Evolutionary conservation across 2,329 filamentous ascomycete species (phyloP), one percentile per base, ranked within the genome.

Genomic region (Fusarium buharicum): DNA sequence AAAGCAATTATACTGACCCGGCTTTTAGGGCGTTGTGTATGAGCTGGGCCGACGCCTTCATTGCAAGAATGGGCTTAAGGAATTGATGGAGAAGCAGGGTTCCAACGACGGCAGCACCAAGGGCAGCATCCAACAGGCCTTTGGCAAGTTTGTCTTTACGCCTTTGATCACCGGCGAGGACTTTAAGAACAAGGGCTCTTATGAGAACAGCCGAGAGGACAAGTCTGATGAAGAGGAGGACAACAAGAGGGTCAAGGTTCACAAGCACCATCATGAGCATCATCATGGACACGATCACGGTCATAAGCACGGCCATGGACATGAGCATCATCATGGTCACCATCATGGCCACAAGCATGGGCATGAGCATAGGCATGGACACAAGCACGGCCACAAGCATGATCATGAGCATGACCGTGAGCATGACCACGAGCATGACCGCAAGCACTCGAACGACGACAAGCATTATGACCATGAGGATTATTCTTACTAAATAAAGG

Each of bases 71-170:
- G 46, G 57, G 11, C 59, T 69, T 40, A 58, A 66, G 49, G 43
- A 38, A 14, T 63, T 73, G 50, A 71, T 73, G 68, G 55, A 59
- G 47, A 72, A 72, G 59, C 68, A 74, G 54, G 72, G 72, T 22
- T 67, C 72, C n/a, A 41, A 62, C 4, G 70, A 73, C 17, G 72
- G 72, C 20, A 64, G 55, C 41, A 73, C 71, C 44, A 62, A 64
- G 34, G 63, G 63, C 28, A 70, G 67, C 50, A 54, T 74, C 28
- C 67, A 70, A 34, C 61, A 64, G 48, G 70, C 69, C 2, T 74
- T 74, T 28, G 34, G 37, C 34, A 60, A 53, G 47, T 73, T 73
- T 50, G 59, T 61, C 18, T 66, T 48, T 36, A 73, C 70, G 11
- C 72, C 72, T 14, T 49, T 66, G 54, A 70, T 74, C 46, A 71